phyloP scores from a whole-genome alignment of 2,329 filamentous ascomycete species.

The Talaromyces sp. region DNA sequence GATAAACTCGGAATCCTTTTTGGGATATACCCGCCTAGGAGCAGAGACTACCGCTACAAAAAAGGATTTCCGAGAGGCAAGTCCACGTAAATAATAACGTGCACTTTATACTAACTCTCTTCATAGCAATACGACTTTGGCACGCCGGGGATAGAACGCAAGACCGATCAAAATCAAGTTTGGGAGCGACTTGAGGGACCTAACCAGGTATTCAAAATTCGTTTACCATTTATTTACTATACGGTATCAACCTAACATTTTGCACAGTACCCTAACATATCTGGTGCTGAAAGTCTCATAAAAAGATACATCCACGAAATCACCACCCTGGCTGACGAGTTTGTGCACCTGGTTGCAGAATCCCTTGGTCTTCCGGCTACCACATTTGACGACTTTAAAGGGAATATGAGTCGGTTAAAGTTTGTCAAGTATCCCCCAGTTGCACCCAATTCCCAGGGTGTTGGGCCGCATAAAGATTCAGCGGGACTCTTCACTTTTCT shows the following conservation, averaged over 20 bases:
- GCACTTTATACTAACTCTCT: not conserved
- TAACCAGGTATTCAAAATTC: not conserved
- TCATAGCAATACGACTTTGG: slow-evolving; percentile 43
- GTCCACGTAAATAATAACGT: not conserved
- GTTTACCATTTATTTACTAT: not conserved
- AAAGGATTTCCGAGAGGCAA: slow-evolving; percentile 29
- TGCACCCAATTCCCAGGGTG: slow-evolving; percentile 44
- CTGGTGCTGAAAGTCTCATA: slow-evolving; percentile 23
- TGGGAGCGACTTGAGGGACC: slow-evolving; percentile 26
- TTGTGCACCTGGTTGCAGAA: slow-evolving; percentile 55
- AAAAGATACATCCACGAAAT: slow-evolving; percentile 52
- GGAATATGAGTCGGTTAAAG: slow-evolving; percentile 50
- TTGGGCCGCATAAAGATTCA: slow-evolving; percentile 56
- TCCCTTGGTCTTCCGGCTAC: slow-evolving; percentile 42
- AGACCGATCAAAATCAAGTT: slow-evolving; percentile 40
- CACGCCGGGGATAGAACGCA: slow-evolving; percentile 24
- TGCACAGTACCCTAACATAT: not conserved
- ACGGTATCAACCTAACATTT: not conserved
- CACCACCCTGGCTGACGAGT: slow-evolving; percentile 44
- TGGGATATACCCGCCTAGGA: slow-evolving; percentile 23
- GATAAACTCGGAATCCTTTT: slow-evolving; percentile 35
- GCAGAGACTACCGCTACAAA: slow-evolving; percentile 29
- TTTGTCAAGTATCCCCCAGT: slow-evolving; percentile 52
- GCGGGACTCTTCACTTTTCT: slow-evolving; percentile 37
- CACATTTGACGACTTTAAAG: slow-evolving; percentile 48